A percentile compares a stretch with the other conserved stretches of the same genome.
Conservation (phyloP, 192 early-diverging fungal genomes). For the Gryganskiella cystojenkinii region DNA sequence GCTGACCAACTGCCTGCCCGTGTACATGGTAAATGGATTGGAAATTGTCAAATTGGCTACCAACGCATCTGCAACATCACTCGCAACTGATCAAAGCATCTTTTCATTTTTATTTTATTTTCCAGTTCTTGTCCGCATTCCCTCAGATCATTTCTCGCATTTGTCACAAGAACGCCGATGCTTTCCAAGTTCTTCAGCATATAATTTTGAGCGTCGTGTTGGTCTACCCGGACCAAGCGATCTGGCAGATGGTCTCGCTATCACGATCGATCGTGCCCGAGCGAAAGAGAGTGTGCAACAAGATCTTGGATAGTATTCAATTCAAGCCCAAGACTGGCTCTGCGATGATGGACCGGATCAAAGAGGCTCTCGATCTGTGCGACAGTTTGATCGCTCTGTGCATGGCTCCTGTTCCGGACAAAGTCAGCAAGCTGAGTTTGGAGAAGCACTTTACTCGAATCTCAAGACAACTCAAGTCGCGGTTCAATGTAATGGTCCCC, state of each 20-base stretch:
- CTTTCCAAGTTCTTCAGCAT: constrained; percentile 72
- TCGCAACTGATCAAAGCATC: neutral
- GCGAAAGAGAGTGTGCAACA: constrained; percentile 69
- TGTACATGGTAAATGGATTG: constrained; percentile 50
- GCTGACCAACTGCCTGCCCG: constrained; percentile 39
- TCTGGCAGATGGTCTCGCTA: constrained; percentile 90
- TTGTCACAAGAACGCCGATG: constrained; percentile 75
- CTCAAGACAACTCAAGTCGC: constrained; percentile 53
- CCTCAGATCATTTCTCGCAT: constrained; percentile 91
- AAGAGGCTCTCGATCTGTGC: constrained; percentile 81
- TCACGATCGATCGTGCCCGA: constrained; percentile 70
- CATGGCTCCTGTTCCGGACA: constrained; percentile 52
- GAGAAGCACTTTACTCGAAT: constrained; percentile 69
- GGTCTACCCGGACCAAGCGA: constrained; percentile 83
- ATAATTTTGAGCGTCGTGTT: constrained; percentile 77
- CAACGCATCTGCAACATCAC: neutral
- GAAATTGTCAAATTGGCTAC: neutral
- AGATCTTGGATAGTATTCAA: constrained; percentile 75
- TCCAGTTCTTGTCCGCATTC: constrained; percentile 79
- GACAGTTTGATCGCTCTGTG: constrained; percentile 66
- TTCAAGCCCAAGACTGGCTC: constrained; percentile 18
- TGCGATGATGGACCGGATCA: constrained; percentile 70
- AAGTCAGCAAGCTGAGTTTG: constrained; percentile 72
- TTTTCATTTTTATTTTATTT: neutral
- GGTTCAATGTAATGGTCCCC: constrained; percentile 78